These are phyloP conservation scores for Lactarius tabidus DNA, from an alignment of 768 basidiomycete genomes.

Conservation along the genomic window DNA sequence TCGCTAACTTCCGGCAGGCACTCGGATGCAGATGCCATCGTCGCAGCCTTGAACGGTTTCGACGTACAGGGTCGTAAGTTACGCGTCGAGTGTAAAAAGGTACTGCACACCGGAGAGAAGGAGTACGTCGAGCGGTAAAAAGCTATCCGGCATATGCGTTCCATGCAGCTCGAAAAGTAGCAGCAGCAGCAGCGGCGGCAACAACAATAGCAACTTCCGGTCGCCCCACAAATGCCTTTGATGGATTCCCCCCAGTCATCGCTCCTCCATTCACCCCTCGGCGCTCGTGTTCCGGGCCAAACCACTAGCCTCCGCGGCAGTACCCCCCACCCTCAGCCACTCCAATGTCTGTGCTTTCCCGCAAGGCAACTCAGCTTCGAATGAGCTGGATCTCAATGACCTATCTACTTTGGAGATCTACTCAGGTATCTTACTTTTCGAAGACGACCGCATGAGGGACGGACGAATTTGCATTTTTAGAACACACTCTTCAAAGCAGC, in stretches of 20 bases:
- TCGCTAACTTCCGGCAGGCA: slow-evolving; percentile 96
- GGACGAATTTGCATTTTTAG: slow-evolving; percentile 96
- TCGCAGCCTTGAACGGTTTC: slow-evolving; percentile 93
- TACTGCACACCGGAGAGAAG: slow-evolving; percentile 98
- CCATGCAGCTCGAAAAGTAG: too few relatives aligned
- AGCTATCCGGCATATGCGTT: slow-evolving; percentile 95
- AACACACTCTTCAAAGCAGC: slow-evolving; percentile 75
- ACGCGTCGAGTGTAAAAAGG: too few relatives aligned
- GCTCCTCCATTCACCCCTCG: slow-evolving; percentile 60
- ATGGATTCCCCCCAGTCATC: slow-evolving; percentile 65
- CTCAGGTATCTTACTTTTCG: too few relatives aligned
- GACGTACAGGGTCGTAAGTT: slow-evolving; percentile 96
- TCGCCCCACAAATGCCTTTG: slow-evolving; percentile 39
- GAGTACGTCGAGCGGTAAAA: slow-evolving; percentile 98
- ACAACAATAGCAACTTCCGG: too few relatives aligned
- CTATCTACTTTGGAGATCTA: too few relatives aligned
- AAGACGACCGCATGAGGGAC: too few relatives aligned
- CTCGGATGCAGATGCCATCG: slow-evolving; percentile 90
- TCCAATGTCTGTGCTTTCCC: slow-evolving; percentile 49
- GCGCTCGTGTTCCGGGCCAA: slow-evolving; percentile 63
- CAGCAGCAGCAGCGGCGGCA: too few relatives aligned
- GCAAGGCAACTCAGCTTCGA: slow-evolving; percentile 48
- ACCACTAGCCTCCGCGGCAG: slow-evolving; percentile 55
- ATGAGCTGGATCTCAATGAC: too few relatives aligned
- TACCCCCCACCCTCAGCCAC: slow-evolving; percentile 60